Evolutionary conservation across 1,284 basidiomycete species (phyloP).

Genomic region (Prillingera fragicola): DNA sequence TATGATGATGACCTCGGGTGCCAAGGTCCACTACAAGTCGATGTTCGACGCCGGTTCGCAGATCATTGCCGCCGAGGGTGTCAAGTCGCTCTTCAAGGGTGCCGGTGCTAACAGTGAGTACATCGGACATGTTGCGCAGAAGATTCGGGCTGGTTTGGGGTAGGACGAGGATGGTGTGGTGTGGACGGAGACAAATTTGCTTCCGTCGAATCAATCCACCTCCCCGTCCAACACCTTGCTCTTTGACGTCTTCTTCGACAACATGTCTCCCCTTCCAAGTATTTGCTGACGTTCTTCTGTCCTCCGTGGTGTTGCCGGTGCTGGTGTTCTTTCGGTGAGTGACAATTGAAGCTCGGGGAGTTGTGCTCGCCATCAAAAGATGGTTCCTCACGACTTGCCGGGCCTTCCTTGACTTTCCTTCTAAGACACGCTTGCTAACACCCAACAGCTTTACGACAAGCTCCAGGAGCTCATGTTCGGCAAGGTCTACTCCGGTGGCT

Average conservation of each 20-base stretch:
- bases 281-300: too few relatives aligned
- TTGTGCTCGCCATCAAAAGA: too few relatives aligned
- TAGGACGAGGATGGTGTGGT: constrained; percentile 6
- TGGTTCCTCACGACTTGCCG: too few relatives aligned
- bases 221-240: too few relatives aligned
- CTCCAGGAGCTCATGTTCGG: constrained; percentile 67
- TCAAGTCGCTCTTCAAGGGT: constrained; percentile 58
- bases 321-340: constrained; percentile 65
- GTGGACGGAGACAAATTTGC: too few relatives aligned
- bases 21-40: constrained; percentile 52
- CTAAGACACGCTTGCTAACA: too few relatives aligned
- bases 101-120: constrained; percentile 56
- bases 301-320: constrained; percentile 64
- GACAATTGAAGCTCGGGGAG: too few relatives aligned
- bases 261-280: too few relatives aligned
- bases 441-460: neutral
- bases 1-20: constrained; percentile 89
- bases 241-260: too few relatives aligned
- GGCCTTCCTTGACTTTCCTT: too few relatives aligned
- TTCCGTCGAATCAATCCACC: too few relatives aligned
- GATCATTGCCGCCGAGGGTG: constrained; percentile 58
- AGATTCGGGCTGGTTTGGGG: constrained; percentile 38
- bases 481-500: constrained; percentile 76
- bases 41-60: constrained; percentile 61
- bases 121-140: too few relatives aligned